phyloP scores from a whole-genome alignment of 2,329 filamentous ascomycete species.

The Diplodia sapinea region DNA sequence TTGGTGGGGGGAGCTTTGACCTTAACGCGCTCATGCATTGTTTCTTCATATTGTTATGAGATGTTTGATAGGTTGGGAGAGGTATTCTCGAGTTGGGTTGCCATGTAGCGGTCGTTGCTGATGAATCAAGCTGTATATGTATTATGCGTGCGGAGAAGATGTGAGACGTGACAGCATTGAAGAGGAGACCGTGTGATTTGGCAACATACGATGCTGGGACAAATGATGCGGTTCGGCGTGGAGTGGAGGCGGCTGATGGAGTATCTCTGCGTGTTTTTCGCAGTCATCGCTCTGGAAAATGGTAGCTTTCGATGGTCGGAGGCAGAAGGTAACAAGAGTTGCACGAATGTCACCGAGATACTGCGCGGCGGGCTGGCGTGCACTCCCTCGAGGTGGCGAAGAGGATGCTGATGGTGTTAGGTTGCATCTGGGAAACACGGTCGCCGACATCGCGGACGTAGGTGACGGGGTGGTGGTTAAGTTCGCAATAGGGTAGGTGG shows the following conservation, averaged over 20 bases:
- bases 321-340: conserved; percentile 33
- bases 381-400: conserved; percentile 37
- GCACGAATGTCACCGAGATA: conserved; percentile 43
- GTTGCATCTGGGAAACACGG: conserved; percentile 36
- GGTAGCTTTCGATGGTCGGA: too few relatives aligned
- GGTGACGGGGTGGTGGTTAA: conserved; percentile 35
- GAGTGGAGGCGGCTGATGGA: too few relatives aligned
- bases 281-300: too few relatives aligned
- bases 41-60: background rate
- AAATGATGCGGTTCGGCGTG: too few relatives aligned
- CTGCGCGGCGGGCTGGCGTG: conserved; percentile 42
- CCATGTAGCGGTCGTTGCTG: background rate
- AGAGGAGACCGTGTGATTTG: background rate
- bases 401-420: conserved; percentile 33
- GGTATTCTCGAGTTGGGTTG: background rate
- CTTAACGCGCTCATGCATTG: background rate
- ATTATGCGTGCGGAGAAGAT: background rate
- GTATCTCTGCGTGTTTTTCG: too few relatives aligned
- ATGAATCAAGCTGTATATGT: background rate
- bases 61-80: background rate
- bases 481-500: conserved; percentile 36
- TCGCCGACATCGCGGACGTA: conserved; percentile 36
- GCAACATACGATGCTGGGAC: background rate
- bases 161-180: background rate
- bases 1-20: too few relatives aligned